phyloP scores from a whole-genome alignment of 2,329 filamentous ascomycete species.

The Phaeosphaeriaceae sp. region DNA sequence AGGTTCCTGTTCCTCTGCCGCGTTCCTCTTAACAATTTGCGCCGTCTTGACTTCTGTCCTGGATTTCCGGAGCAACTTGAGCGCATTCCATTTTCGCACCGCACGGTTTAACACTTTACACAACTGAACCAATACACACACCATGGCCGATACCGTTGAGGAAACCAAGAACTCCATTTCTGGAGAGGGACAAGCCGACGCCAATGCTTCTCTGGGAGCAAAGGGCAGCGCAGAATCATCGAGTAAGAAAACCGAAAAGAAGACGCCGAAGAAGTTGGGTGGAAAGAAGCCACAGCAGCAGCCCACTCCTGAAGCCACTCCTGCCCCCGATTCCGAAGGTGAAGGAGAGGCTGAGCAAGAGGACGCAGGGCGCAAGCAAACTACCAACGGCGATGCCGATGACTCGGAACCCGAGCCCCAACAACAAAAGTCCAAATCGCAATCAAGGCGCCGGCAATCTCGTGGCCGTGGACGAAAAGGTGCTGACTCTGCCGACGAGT shows the following conservation, averaged over 20 bases:
- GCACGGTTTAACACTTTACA: slow-evolving; percentile 7
- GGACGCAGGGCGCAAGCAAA: slow-evolving; percentile 47
- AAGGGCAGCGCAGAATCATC: slow-evolving; percentile 48
- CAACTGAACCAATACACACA: slow-evolving; percentile 22
- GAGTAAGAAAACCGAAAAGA: slow-evolving; percentile 56
- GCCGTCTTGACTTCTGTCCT: slow-evolving; percentile 23
- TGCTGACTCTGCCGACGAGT: slow-evolving; percentile 60
- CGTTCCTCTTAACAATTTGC: slow-evolving; percentile 43
- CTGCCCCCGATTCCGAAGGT: slow-evolving; percentile 54
- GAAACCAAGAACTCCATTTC: slow-evolving; percentile 46
- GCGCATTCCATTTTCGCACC: slow-evolving; percentile 17
- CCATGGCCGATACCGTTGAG: slow-evolving; percentile 48
- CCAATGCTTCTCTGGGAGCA: slow-evolving; percentile 44
- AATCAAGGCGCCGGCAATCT: slow-evolving; percentile 57
- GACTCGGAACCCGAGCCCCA: slow-evolving; percentile 56
- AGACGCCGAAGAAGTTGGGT: slow-evolving; percentile 59
- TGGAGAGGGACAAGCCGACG: slow-evolving; percentile 48
- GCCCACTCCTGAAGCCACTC: slow-evolving; percentile 57
- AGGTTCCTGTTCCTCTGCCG: slow-evolving; percentile 39
- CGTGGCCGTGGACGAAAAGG: slow-evolving; percentile 58
- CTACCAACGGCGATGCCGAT: slow-evolving; percentile 43
- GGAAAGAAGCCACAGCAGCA: slow-evolving; percentile 54
- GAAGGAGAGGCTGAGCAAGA: slow-evolving; percentile 52
- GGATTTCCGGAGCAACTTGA: slow-evolving; percentile 23
- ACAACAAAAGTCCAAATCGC: slow-evolving; percentile 52